Conservation (phyloP, 257 asterid genomes). For the Penstemon eatonii region DNA sequence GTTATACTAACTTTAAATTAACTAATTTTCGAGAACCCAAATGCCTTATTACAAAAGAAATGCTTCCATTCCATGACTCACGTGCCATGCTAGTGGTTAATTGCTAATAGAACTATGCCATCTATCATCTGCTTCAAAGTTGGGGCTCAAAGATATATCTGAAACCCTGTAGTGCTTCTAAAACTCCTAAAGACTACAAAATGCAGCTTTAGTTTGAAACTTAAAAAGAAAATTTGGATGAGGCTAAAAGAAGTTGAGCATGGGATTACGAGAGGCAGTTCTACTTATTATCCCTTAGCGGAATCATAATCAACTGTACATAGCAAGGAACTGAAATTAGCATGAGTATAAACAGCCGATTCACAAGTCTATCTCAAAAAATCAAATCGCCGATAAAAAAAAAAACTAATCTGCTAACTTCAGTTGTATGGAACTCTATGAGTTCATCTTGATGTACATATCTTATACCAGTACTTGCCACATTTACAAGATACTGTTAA, state of each 20-base stretch:
- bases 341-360: background rate
- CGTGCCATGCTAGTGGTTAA: background rate
- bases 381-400: background rate
- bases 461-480: too few relatives aligned
- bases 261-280: too few relatives aligned
- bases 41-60: background rate
- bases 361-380: background rate
- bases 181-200: background rate
- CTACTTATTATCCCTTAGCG: background rate
- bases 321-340: background rate
- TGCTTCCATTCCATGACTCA: background rate
- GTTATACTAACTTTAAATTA: slow-evolving; percentile 1
- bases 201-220: slow-evolving; percentile 1
- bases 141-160: slow-evolving; percentile 5
- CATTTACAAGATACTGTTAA: too few relatives aligned
- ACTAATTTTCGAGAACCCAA: background rate
- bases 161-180: slow-evolving; percentile 5
- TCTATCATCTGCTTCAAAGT: background rate
- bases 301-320: background rate
- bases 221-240: background rate
- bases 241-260: background rate
- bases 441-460: too few relatives aligned
- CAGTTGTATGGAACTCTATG: too few relatives aligned
- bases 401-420: too few relatives aligned
- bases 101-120: background rate